phyloP scores from a whole-genome alignment of 177 flowering plant species.

The Vitis hybrid region DNA sequence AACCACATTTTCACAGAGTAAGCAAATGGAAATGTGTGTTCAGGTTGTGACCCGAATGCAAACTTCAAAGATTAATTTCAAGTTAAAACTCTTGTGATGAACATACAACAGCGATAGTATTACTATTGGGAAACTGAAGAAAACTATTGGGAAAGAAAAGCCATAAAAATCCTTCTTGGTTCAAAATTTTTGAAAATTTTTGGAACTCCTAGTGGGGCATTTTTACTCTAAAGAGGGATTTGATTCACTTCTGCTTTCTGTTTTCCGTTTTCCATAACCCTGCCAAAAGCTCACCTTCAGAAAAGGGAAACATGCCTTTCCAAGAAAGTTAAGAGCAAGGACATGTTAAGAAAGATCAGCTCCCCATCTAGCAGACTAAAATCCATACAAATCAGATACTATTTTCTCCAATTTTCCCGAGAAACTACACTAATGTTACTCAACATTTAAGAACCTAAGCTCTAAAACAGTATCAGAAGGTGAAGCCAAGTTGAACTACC shows the following conservation, averaged over 20 bases:
- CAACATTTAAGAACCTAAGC: no score
- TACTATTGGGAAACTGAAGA: neutral
- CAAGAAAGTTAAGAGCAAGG: neutral
- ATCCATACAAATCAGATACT: no score
- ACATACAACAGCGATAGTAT: no score
- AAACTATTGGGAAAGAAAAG: neutral
- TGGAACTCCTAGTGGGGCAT: neutral
- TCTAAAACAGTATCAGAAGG: no score
- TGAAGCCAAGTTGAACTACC: no score
- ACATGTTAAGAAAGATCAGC: neutral
- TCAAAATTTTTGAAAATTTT: neutral
- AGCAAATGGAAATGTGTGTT: no score
- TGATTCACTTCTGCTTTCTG: neutral
- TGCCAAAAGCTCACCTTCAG: neutral
- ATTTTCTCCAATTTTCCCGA: no score
- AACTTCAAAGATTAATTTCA: neutral
- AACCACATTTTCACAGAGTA: neutral
- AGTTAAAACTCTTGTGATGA: neutral
- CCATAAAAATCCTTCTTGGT: no score
- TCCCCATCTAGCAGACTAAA: neutral
- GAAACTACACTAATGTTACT: no score
- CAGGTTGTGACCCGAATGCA: no score
- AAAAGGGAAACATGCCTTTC: neutral
- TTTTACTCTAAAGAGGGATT: neutral
- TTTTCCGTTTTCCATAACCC: neutral